Percentiles rank a stretch among this genome's conserved stretches.
These are phyloP conservation scores for Adansonia madagascariensis DNA, from an alignment of 441 rosid genomes.

Conservation along the genomic window DNA sequence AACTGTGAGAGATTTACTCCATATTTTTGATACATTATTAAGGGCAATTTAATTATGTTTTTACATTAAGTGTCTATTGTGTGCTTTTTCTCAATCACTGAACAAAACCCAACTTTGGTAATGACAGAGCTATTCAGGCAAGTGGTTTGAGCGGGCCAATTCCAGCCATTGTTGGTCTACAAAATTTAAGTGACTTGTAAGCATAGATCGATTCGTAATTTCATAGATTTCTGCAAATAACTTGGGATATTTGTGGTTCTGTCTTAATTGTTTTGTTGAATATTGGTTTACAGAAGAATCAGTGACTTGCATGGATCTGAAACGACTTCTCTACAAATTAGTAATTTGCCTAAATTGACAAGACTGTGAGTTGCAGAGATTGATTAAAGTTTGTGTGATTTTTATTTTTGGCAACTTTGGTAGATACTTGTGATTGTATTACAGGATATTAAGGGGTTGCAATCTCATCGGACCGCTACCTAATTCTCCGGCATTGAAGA, in stretches of 20 bases:
- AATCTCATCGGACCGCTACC: slow-evolving; percentile 52
- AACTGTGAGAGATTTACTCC: slow-evolving; percentile 44
- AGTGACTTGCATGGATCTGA: slow-evolving; percentile 56
- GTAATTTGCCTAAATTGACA: slow-evolving; percentile 27
- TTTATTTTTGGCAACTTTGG: too few species aligned
- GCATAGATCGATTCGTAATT: slow-evolving; percentile 23
- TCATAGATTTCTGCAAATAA: neutral
- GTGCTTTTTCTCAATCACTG: neutral
- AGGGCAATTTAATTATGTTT: too few species aligned
- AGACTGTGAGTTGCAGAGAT: slow-evolving; percentile 40
- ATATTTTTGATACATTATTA: too few species aligned
- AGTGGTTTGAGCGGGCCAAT: slow-evolving; percentile 73
- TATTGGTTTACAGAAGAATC: slow-evolving; percentile 53
- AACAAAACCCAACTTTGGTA: neutral
- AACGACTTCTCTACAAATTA: slow-evolving; percentile 41
- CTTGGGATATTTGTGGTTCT: neutral
- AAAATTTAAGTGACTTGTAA: slow-evolving; percentile 41
- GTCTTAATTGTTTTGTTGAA: neutral
- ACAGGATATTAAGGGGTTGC: slow-evolving; percentile 65
- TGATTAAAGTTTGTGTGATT: too few species aligned
- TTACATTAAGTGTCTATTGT: neutral
- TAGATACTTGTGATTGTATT: neutral
- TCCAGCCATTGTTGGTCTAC: slow-evolving; percentile 43
- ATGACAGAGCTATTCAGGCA: slow-evolving; percentile 51
- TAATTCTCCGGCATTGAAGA: slow-evolving; percentile 31